Evolutionary conservation across 169 alveolate species (phyloP).

Genomic region (Babesia ovis): DNA sequence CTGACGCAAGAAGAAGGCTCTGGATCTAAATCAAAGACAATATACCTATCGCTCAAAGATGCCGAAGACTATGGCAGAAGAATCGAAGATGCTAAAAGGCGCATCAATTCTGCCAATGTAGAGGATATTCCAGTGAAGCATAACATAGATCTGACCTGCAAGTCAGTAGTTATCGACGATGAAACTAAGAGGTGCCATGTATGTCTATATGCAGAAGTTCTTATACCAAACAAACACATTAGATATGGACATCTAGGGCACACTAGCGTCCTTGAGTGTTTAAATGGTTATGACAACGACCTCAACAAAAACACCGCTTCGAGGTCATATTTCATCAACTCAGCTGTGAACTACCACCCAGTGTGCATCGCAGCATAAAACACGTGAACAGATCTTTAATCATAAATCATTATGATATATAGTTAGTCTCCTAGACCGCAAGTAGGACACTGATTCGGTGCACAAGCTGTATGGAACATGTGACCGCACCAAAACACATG

Average conservation of each 20-base stretch:
- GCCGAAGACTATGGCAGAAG: slow-evolving; percentile 54
- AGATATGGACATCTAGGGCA: slow-evolving; percentile 54
- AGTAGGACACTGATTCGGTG: slow-evolving; percentile 39
- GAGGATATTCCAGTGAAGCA: background rate
- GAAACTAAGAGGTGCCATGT: slow-evolving; percentile 38
- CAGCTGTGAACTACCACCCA: slow-evolving; percentile 50
- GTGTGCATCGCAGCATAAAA: slow-evolving; percentile 26
- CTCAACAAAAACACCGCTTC: background rate
- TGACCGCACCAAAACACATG: slow-evolving; percentile 62
- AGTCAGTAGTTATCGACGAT: slow-evolving; percentile 30
- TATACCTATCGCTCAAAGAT: slow-evolving; percentile 53
- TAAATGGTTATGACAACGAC: slow-evolving; percentile 59
- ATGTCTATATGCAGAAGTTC: slow-evolving; percentile 46
- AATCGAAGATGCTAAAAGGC: slow-evolving; percentile 8
- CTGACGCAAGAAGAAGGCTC: slow-evolving; percentile 30
- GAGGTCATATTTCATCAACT: slow-evolving; percentile 36
- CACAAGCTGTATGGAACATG: slow-evolving; percentile 48
- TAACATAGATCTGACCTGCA: slow-evolving; percentile 32
- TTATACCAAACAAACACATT: slow-evolving; percentile 45
- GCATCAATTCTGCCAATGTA: background rate
- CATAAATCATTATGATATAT: background rate
- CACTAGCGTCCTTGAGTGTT: slow-evolving; percentile 43
- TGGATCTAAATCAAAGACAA: slow-evolving; percentile 8
- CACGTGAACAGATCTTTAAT: background rate
- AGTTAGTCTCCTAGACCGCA: slow-evolving; percentile 11